Evolutionary conservation across 2,329 filamentous ascomycete genomes (phyloP).

Genomic region (Exophiala phaeomuriformis): DNA sequence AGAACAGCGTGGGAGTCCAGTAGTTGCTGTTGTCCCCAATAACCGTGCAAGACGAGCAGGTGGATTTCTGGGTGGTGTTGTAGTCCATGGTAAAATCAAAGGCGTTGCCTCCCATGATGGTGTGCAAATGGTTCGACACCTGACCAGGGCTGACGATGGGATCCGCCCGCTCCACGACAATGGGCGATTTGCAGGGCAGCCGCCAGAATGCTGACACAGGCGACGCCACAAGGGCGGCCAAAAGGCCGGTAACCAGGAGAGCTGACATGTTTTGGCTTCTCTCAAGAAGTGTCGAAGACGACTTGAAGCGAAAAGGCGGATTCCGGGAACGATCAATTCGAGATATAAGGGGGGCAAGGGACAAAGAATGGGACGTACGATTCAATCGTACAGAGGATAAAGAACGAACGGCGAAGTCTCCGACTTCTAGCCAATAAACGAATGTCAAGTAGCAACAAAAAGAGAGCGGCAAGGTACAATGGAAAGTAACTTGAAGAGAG

Average conservation of each 20-base stretch:
- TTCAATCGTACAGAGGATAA: constrained; percentile 21
- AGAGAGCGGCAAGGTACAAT: constrained; percentile 13
- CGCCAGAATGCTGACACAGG: constrained; percentile 28
- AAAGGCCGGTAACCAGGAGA: constrained; percentile 15
- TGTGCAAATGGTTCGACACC: constrained; percentile 59
- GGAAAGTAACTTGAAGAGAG: not conserved
- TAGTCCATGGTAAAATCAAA: constrained; percentile 52
- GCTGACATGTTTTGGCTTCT: constrained; percentile 14
- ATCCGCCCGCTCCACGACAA: constrained; percentile 42
- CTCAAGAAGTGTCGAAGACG: constrained; percentile 1
- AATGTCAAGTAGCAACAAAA: constrained; percentile 16
- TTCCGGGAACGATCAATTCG: constrained; percentile 12
- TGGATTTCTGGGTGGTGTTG: constrained; percentile 43
- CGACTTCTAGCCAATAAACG: constrained; percentile 21
- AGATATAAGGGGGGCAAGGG: constrained; percentile 14
- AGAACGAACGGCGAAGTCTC: constrained; percentile 24
- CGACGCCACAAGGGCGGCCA: constrained; percentile 23
- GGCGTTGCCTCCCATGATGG: constrained; percentile 61
- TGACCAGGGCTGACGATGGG: constrained; percentile 60
- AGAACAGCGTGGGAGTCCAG: constrained; percentile 68
- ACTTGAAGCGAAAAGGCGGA: constrained; percentile 2
- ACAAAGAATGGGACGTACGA: constrained; percentile 22
- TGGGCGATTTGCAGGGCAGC: constrained; percentile 27
- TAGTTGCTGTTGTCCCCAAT: constrained; percentile 66
- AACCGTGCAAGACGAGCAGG: constrained; percentile 64